Evolutionary conservation across 768 basidiomycete genomes (phyloP).

Genomic region (Suillus decipiens): DNA sequence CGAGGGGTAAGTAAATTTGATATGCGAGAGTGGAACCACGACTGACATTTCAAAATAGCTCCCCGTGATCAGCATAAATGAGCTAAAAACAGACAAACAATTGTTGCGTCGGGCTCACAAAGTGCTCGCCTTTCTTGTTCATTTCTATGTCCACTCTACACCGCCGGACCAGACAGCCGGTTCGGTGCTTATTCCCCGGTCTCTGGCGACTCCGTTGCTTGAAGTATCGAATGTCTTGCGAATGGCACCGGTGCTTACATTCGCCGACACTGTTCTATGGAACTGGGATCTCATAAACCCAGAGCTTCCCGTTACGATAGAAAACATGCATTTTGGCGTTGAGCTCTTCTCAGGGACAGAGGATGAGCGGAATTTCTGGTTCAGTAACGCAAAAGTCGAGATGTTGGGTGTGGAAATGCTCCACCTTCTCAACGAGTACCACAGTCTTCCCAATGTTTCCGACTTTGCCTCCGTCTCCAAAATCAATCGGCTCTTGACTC

Average conservation of each 20-base stretch:
- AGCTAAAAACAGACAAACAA: constrained; percentile 56
- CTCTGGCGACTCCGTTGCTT: constrained; percentile 77
- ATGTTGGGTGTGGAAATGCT: constrained; percentile 85
- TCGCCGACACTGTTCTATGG: constrained; percentile 96
- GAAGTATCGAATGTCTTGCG: constrained; percentile 72
- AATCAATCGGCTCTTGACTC: constrained; percentile 70
- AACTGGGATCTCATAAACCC: constrained; percentile 73
- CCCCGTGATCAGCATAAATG: constrained; percentile 62
- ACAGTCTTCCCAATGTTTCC: constrained; percentile 67
- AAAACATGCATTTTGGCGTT: constrained; percentile 70
- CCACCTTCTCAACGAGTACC: constrained; percentile 84
- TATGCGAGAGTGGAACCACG: constrained; percentile 9
- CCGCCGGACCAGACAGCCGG: constrained; percentile 42
- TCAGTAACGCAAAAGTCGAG: constrained; percentile 82
- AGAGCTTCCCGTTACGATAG: constrained; percentile 55
- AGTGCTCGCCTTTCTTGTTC: constrained; percentile 85
- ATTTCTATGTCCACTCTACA: constrained; percentile 87
- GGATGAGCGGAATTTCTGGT: constrained; percentile 86
- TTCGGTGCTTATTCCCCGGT: constrained; percentile 65
- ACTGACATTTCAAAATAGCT: constrained; percentile 49
- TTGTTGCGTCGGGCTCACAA: constrained; percentile 82
- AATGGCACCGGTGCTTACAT: constrained; percentile 94
- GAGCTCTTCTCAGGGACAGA: constrained; percentile 83
- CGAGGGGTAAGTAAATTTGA: constrained; percentile 51
- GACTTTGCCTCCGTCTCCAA: constrained; percentile 65